Conservation (phyloP, 768 basidiomycete species). For the Pleurotus citrinopileatus region DNA sequence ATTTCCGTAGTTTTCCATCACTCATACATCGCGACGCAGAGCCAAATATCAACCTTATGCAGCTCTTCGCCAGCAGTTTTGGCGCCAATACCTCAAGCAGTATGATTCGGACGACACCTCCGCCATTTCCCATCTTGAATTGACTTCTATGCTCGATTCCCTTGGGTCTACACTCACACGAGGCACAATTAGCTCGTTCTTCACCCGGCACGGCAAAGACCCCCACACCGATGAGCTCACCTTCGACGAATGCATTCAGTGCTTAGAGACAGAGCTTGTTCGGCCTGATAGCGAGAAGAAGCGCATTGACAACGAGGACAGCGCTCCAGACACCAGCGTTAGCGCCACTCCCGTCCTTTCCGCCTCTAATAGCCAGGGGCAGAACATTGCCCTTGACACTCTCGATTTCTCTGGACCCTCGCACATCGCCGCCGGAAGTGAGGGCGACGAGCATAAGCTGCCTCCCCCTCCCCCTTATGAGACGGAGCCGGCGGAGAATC, state of each 20-base stretch:
- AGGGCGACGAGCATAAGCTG: constrained; percentile 11
- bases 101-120: constrained; percentile 87
- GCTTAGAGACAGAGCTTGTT: constrained; percentile 81
- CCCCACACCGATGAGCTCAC: constrained; percentile 70
- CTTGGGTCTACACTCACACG: constrained; percentile 88
- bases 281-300: constrained; percentile 73
- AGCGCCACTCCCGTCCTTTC: constrained; percentile 51
- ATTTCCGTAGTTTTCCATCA: neutral
- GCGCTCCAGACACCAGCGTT: constrained; percentile 44
- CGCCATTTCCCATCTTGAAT: constrained; percentile 75
- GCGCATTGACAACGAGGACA: constrained; percentile 49
- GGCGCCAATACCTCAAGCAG: constrained; percentile 83
- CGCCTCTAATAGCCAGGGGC: constrained; percentile 35
- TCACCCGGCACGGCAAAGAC: constrained; percentile 63
- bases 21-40: constrained; percentile 32
- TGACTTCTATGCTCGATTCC: constrained; percentile 95
- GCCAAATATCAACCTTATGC: constrained; percentile 97
- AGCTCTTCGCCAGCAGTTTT: constrained; percentile 86
- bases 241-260: constrained; percentile 75
- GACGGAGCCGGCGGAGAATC: constrained; percentile 48
- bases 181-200: constrained; percentile 81
- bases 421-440: constrained; percentile 18
- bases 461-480: constrained; percentile 21
- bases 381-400: constrained; percentile 46
- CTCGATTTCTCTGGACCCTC: constrained; percentile 62